phyloP scores from a whole-genome alignment of 768 basidiomycete genomes.

The Cyclocybe cylindracea region DNA sequence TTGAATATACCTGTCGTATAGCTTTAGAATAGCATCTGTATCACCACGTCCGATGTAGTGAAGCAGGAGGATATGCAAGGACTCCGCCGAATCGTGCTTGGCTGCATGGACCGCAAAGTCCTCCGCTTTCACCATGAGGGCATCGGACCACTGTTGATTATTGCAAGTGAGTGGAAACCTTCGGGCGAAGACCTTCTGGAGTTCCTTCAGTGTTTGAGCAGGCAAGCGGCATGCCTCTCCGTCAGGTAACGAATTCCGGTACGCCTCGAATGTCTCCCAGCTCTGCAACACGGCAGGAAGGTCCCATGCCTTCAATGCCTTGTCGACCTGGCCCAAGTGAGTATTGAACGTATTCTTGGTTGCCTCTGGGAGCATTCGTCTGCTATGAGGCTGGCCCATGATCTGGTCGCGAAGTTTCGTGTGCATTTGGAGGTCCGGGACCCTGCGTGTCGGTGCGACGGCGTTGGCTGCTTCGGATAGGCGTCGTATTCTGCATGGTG shows the following conservation, averaged over 20 bases:
- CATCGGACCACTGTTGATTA: constrained; percentile 1
- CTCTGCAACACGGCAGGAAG: constrained; percentile 9
- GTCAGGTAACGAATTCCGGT: constrained; percentile 6
- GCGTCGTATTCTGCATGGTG: too few relatives aligned
- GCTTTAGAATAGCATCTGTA: constrained; percentile 38
- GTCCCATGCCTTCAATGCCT: constrained; percentile 10
- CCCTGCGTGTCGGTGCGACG: constrained; percentile 5
- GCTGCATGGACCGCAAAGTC: constrained; percentile 55
- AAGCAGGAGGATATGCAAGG: constrained; percentile 52
- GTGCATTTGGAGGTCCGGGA: constrained; percentile 14
- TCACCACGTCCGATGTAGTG: constrained; percentile 42
- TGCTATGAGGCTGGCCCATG: constrained; percentile 18
- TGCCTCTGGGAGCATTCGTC: constrained; percentile 15
- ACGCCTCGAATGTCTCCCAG: constrained; percentile 16
- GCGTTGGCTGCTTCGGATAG: not conserved
- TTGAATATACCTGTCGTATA: constrained; percentile 43
- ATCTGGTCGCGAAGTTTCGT: constrained; percentile 23
- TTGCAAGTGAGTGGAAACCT: not conserved
- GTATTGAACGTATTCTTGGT: constrained; percentile 16
- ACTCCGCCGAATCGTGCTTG: constrained; percentile 40
- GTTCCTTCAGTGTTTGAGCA: constrained; percentile 6
- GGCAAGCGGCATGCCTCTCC: constrained; percentile 14
- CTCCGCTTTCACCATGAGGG: constrained; percentile 26
- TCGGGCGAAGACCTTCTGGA: constrained; percentile 9
- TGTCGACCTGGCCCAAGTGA: constrained; percentile 12